Percentiles rank a stretch among this genome's conserved stretches.
phyloP scores from a whole-genome alignment of 2,329 filamentous ascomycete genomes.

The Trichocomaceae sp. region DNA sequence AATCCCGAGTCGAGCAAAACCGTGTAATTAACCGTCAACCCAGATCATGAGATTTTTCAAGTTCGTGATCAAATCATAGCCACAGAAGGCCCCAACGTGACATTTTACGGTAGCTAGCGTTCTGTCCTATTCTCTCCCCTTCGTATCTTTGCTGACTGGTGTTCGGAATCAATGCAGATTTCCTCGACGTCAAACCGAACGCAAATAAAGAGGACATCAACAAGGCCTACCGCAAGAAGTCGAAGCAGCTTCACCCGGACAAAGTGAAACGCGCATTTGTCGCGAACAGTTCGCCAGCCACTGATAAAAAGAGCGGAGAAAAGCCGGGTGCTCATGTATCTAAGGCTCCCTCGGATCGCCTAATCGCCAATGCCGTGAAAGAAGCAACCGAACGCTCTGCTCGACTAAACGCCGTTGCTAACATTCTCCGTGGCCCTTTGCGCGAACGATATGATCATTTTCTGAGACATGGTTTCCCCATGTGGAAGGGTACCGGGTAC shows the following conservation, averaged over 20 bases:
- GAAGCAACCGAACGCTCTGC: conserved; percentile 75
- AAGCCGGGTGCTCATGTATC: conserved; percentile 59
- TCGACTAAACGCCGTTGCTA: conserved; percentile 73
- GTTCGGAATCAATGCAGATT: conserved; percentile 48
- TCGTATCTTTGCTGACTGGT: background rate
- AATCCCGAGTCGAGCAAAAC: conserved; percentile 18
- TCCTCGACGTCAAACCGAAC: conserved; percentile 66
- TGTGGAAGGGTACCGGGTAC: conserved; percentile 96
- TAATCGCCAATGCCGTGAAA: conserved; percentile 74
- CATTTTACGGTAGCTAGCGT: conserved; percentile 65
- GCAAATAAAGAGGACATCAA: conserved; percentile 83
- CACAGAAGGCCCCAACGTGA: conserved; percentile 68
- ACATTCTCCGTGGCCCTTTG: conserved; percentile 72
- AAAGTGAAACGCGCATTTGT: conserved; percentile 84
- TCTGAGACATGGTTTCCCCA: conserved; percentile 83
- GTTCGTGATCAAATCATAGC: conserved; percentile 77
- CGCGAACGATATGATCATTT: conserved; percentile 94
- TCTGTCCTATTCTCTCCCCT: background rate
- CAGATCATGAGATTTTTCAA: conserved; percentile 97
- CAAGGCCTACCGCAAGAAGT: conserved; percentile 88
- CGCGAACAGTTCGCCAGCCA: conserved; percentile 57
- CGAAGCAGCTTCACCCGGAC: conserved; percentile 80
- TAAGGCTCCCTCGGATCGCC: conserved; percentile 66
- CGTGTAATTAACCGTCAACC: conserved; percentile 1
- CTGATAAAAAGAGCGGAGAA: conserved; percentile 47